A percentile compares a stretch with the other conserved stretches of the same genome.
Evolutionary conservation across 257 asterid species (phyloP).

Genomic region (Solanum peruvianum): DNA sequence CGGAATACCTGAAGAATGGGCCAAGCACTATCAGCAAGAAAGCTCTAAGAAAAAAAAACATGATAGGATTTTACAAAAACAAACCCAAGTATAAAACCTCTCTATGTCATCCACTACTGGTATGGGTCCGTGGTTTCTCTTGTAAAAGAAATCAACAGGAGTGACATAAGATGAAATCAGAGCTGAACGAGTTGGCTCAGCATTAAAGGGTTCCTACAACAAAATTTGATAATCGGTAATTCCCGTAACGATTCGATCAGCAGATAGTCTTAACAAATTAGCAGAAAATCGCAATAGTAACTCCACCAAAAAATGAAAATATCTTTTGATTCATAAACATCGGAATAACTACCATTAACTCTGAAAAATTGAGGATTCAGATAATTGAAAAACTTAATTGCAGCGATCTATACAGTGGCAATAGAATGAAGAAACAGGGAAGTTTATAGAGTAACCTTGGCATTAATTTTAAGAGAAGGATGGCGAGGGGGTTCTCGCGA

Average conservation of each 20-base stretch:
- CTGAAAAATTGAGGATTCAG: neutral
- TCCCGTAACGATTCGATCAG: neutral
- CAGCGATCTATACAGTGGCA: neutral
- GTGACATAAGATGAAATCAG: conserved; percentile 70
- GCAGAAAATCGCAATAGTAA: neutral
- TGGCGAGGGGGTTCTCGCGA: conserved; percentile 76
- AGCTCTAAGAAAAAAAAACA: neutral
- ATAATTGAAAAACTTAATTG: neutral
- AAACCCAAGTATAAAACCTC: conserved; percentile 27
- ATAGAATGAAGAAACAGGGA: neutral
- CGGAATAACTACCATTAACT: neutral
- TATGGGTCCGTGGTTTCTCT: conserved; percentile 97
- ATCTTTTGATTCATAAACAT: too few relatives aligned
- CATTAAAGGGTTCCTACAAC: conserved; percentile 85
- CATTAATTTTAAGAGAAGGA: conserved; percentile 53
- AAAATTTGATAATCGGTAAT: neutral
- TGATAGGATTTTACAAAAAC: neutral
- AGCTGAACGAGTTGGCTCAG: conserved; percentile 72
- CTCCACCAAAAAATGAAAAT: neutral
- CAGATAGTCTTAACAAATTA: neutral
- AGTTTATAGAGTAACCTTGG: conserved; percentile 38
- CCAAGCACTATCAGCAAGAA: conserved; percentile 6
- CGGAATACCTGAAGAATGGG: conserved; percentile 49
- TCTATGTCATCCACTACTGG: conserved; percentile 68
- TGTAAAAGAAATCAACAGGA: conserved; percentile 76